These are phyloP conservation scores for Pseudogymnoascus sp. DNA, from an alignment of 2,329 filamentous ascomycete species.

Conservation along the genomic window DNA sequence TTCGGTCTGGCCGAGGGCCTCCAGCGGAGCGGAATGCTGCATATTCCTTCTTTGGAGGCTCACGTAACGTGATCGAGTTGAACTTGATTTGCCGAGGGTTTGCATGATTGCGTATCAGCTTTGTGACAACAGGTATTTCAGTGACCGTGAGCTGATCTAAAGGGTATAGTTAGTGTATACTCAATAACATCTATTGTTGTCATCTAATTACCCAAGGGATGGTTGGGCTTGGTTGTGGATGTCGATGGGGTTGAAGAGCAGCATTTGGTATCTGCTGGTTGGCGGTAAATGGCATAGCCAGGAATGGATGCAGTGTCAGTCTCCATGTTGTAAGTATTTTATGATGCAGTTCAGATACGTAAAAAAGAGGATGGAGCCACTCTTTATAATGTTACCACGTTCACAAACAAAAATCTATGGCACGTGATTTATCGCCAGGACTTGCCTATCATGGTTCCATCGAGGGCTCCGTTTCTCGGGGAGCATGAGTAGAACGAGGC, in stretches of 20 bases:
- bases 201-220: conserved; percentile 9
- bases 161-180: conserved; percentile 9
- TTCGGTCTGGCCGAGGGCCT: conserved; percentile 40
- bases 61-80: conserved; percentile 46
- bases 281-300: conserved; percentile 38
- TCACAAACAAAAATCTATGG: no score
- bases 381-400: neutral
- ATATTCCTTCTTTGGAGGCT: conserved; percentile 44
- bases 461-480: neutral
- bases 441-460: neutral
- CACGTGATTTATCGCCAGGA: neutral
- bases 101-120: conserved; percentile 40
- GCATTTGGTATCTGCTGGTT: conserved; percentile 14
- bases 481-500: neutral
- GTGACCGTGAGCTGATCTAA: conserved; percentile 45
- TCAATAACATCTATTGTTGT: neutral
- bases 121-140: conserved; percentile 43
- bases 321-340: conserved; percentile 14
- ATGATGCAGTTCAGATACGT: neutral
- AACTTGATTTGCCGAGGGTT: conserved; percentile 54
- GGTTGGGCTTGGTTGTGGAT: neutral
- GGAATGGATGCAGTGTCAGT: conserved; percentile 35
- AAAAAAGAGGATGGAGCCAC: neutral
- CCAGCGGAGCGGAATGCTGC: conserved; percentile 47
- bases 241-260: neutral